Evolutionary conservation across 331 rosid species (phyloP), one percentile per base, ranked within the genome.

Genomic region (Pyracantha coccinea): DNA sequence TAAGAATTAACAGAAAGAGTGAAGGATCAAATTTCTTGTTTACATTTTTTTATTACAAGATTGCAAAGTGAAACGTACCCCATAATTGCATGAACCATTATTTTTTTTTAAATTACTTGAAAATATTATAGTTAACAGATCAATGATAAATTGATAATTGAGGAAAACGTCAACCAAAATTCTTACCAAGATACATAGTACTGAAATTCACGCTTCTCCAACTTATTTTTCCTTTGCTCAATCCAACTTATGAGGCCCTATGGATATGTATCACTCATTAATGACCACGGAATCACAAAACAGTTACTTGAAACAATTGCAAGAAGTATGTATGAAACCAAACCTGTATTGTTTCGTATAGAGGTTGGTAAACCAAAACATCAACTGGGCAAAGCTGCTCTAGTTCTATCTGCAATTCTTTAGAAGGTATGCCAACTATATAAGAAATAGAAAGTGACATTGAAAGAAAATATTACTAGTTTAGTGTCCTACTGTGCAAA

Each of bases 221-320:
- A 82, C 29, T 78, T 84, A 45, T 69, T 77, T 80, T 88, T 94
- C 83, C 82, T 89, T 61, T 66, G 86, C 45, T 85, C 89, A 70
- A 94, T 91, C 98, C 97, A 94, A 83, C 91, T 94, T 72, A 83
- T 70, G 72, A 94, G 93, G 78, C 90, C 98, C 98, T 94, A 55
- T 60, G 72, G 38, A 78, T 54, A 66, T 71, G 72, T 60, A 70
- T 63, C 63, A 74, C 38, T 54, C 47, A 63, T 57, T 53, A 66
- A 54, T 68, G 50, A 33, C 50, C 73, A 38, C 41, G 72, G 23
- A 29, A 27, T 33, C 62, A 66, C 70, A 70, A 54, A 69, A 64
- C 35, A 76, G 69, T 38, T 65, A 63, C 54, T 63, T 12, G 19
- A 71, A 41, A 70, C 70, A 68, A 61, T 71, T 77, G 29, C 23